These are phyloP conservation scores for Pichia cabralensis DNA, from an alignment of 805 yeast species.

Conservation along the genomic window DNA sequence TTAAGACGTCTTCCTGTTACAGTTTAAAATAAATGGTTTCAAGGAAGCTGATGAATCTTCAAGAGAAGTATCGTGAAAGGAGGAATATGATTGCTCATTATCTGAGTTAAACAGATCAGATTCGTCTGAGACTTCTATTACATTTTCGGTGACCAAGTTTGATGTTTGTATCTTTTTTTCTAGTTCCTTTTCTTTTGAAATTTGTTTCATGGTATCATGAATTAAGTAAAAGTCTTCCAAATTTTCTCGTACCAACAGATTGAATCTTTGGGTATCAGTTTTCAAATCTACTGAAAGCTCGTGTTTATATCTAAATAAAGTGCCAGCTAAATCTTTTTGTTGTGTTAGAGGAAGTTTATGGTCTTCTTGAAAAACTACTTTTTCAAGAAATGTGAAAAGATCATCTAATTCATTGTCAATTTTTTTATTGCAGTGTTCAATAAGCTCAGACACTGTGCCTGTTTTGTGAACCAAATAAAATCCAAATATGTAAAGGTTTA, in stretches of 20 bases:
- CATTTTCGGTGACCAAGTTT: not conserved
- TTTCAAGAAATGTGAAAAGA: slow-evolving; percentile 12
- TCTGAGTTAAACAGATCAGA: too few species aligned
- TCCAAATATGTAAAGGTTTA: slow-evolving; percentile 21
- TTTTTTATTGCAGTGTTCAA: slow-evolving; percentile 15
- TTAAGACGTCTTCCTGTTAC: too few species aligned
- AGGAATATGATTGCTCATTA: slow-evolving; percentile 7
- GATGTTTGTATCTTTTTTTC: slow-evolving; percentile 4
- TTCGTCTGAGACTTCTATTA: too few species aligned
- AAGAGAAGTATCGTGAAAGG: not conserved
- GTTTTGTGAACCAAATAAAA: slow-evolving; percentile 18
- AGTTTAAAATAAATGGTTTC: too few species aligned
- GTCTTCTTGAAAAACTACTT: slow-evolving; percentile 2
- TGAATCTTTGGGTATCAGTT: slow-evolving; percentile 15
- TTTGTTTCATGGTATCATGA: slow-evolving; percentile 19
- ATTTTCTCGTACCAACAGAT: slow-evolving; percentile 17
- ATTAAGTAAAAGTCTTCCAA: slow-evolving; percentile 21
- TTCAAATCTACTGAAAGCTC: slow-evolving; percentile 17
- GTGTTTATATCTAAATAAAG: slow-evolving; percentile 13
- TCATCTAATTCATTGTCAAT: slow-evolving; percentile 12
- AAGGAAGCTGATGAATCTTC: slow-evolving; percentile 8
- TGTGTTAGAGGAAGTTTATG: slow-evolving; percentile 11
- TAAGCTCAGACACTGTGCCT: slow-evolving; percentile 8
- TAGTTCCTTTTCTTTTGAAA: too few species aligned
- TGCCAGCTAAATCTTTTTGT: slow-evolving; percentile 9